A percentile compares a stretch with the other conserved stretches of the same genome.
phyloP scores from a whole-genome alignment of 2,329 filamentous ascomycete genomes.

The Pestalotiopsis sp. region DNA sequence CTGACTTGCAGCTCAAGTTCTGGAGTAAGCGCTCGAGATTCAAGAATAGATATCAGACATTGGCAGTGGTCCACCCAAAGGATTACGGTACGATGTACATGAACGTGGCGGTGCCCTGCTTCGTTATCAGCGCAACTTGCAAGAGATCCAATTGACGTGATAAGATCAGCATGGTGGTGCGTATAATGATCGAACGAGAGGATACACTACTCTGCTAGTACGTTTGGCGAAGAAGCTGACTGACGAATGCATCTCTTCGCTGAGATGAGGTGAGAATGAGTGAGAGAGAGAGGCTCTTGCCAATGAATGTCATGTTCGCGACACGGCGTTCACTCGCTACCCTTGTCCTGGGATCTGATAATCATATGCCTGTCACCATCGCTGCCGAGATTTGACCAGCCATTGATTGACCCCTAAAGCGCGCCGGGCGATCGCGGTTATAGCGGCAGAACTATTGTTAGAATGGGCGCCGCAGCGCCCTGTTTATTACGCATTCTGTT shows the following conservation, averaged over 20 bases:
- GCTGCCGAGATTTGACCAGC: neutral
- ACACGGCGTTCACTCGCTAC: neutral
- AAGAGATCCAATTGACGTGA: neutral
- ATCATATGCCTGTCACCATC: neutral
- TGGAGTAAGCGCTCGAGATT: neutral
- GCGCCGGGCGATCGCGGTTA: neutral
- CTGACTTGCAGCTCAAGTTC: neutral
- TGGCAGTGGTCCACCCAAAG: neutral
- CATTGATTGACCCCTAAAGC: neutral
- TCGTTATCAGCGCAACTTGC: neutral
- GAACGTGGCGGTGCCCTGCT: neutral
- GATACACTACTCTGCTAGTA: neutral
- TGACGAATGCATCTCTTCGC: neutral
- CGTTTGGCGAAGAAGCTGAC: neutral
- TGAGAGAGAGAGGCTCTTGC: neutral
- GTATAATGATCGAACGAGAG: neutral
- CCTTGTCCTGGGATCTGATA: neutral
- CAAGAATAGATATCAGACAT: neutral
- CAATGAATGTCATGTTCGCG: neutral
- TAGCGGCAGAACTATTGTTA: neutral
- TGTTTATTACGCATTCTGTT: neutral
- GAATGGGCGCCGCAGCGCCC: neutral
- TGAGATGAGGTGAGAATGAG: neutral
- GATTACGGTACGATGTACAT: neutral
- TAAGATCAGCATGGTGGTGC: neutral